Percentiles rank a stretch among this genome's conserved stretches.
Conservation (phyloP, 2,329 filamentous ascomycete species). For the Neopestalotiopsis clavispora region DNA sequence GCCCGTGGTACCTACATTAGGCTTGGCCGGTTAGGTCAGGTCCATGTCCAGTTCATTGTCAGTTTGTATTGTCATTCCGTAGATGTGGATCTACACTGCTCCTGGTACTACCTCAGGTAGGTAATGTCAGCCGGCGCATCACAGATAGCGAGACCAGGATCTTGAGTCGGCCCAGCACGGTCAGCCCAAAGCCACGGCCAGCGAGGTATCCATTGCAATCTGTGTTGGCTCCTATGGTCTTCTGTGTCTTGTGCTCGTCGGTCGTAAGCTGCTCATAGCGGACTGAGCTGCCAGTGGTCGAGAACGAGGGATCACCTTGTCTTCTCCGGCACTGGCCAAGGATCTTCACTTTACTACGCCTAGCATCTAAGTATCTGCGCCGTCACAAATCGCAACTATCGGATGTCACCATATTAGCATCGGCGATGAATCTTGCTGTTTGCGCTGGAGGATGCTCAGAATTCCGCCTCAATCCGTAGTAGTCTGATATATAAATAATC, state of each 20-base stretch:
- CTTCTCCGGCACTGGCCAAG: neutral
- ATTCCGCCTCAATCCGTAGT: neutral
- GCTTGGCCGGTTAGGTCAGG: neutral
- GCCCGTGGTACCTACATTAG: neutral
- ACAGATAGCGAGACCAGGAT: neutral
- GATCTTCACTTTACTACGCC: neutral
- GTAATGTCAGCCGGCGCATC: neutral
- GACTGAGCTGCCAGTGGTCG: neutral
- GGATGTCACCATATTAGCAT: neutral
- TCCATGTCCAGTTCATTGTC: neutral
- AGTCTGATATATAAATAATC: neutral
- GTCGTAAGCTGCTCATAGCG: neutral
- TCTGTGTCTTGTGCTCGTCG: neutral
- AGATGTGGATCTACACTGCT: constrained; percentile 2
- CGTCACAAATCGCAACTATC: neutral
- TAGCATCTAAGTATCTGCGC: neutral
- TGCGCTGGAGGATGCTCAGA: neutral
- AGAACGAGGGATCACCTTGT: constrained; percentile 1
- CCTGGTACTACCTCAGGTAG: neutral
- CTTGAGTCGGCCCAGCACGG: neutral
- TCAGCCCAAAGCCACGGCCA: neutral
- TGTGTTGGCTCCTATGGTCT: neutral
- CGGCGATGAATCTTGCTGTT: neutral
- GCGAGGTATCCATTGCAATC: neutral
- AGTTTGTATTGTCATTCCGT: neutral